Percentiles rank a stretch among this genome's conserved stretches.
Conservation (phyloP, 2,329 filamentous ascomycete species). For the Rutstroemia sp. region DNA sequence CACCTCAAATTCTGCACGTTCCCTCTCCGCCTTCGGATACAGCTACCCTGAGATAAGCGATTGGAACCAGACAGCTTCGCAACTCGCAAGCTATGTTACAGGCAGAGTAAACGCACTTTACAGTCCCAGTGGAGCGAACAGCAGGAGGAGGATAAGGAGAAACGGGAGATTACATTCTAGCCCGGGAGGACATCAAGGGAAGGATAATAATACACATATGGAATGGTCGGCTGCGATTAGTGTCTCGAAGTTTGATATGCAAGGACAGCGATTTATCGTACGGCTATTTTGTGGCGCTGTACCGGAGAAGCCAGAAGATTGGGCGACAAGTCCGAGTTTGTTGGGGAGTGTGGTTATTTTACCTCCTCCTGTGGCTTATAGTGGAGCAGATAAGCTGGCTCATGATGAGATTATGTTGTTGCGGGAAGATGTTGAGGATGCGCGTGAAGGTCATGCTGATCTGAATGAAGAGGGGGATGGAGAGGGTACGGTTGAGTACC, state of each 20-base stretch:
- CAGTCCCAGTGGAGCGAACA: slow-evolving; percentile 12
- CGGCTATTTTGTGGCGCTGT: slow-evolving; percentile 20
- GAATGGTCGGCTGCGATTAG: slow-evolving; percentile 23
- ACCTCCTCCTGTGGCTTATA: slow-evolving; percentile 12
- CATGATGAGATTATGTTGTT: slow-evolving; percentile 21
- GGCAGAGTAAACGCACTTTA: slow-evolving; percentile 52
- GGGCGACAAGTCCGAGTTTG: slow-evolving; percentile 11
- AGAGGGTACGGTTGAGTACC: slow-evolving; percentile 11
- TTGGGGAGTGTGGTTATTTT: slow-evolving; percentile 21
- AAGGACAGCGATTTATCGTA: slow-evolving; percentile 20
- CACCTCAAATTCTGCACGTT: slow-evolving; percentile 14
- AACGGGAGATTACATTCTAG: not conserved
- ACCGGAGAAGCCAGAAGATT: slow-evolving; percentile 17
- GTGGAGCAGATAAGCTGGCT: slow-evolving; percentile 10
- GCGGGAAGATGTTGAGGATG: not conserved
- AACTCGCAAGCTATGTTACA: slow-evolving; percentile 53
- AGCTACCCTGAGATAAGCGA: slow-evolving; percentile 30
- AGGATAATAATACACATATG: not conserved
- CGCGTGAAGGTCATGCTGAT: not conserved
- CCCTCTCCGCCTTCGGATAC: slow-evolving; percentile 20
- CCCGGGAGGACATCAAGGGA: not conserved
- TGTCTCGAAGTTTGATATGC: slow-evolving; percentile 24
- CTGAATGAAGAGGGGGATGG: slow-evolving; percentile 13
- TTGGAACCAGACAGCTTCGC: slow-evolving; percentile 42
- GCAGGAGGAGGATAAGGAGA: not conserved